phyloP scores from a whole-genome alignment of 2,329 filamentous ascomycete species.

The Microdochium trichocladiopsis region DNA sequence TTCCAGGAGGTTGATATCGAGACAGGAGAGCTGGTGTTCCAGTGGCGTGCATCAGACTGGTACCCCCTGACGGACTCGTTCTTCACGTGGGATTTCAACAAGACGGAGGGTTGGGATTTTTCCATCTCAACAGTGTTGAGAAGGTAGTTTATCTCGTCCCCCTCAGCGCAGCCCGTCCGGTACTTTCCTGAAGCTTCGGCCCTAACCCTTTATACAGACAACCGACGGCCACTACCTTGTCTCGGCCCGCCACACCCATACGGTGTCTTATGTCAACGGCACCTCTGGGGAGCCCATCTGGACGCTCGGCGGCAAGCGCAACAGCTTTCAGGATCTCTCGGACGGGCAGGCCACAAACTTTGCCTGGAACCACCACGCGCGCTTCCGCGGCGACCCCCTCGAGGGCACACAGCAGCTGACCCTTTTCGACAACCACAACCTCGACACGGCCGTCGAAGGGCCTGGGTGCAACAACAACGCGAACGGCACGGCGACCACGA shows the following conservation, averaged over 20 bases:
- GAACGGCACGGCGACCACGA: slow-evolving; percentile 26
- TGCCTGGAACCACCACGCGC: slow-evolving; percentile 11
- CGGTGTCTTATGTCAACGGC: slow-evolving; percentile 6
- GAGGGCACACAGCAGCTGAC: slow-evolving; percentile 5
- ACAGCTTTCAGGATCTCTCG: slow-evolving; percentile 8
- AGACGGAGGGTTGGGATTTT: slow-evolving; percentile 5
- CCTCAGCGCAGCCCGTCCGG: background rate
- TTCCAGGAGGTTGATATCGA: slow-evolving; percentile 11
- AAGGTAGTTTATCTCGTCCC: slow-evolving; percentile 1
- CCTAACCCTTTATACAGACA: background rate
- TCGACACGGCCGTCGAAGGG: slow-evolving; percentile 39
- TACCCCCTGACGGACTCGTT: slow-evolving; percentile 8
- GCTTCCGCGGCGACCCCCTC: slow-evolving; percentile 2
- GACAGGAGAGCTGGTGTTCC: slow-evolving; percentile 8
- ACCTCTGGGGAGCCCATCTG: slow-evolving; percentile 5
- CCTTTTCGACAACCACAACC: slow-evolving; percentile 26
- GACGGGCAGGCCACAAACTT: slow-evolving; percentile 6
- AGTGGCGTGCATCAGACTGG: slow-evolving; percentile 9
- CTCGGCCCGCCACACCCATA: slow-evolving; percentile 7
- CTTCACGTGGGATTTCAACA: background rate
- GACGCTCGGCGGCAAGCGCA: slow-evolving; percentile 11
- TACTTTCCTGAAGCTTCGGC: no score
- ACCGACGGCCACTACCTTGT: slow-evolving; percentile 11
- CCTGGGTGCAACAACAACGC: background rate
- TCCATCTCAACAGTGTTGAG: slow-evolving; percentile 11